Evolutionary conservation across 371 early-diverging fungal species (phyloP).

Genomic region (Actinomortierella wolfii): DNA sequence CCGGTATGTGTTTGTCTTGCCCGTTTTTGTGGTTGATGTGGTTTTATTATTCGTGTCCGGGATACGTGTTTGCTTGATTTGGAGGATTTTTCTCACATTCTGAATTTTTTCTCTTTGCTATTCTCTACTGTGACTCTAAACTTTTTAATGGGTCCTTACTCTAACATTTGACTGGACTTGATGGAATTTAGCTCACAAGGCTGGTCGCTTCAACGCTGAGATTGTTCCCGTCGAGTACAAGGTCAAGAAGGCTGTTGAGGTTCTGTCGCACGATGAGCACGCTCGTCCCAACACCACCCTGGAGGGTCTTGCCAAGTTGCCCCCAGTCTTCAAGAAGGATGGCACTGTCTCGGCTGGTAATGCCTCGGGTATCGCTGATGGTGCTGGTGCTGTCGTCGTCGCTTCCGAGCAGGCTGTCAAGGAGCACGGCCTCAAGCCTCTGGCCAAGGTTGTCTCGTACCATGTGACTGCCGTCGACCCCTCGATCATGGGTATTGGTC

Average conservation of each 20-base stretch:
- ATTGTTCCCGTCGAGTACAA: slow-evolving; percentile 89
- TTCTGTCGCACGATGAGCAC: slow-evolving; percentile 85
- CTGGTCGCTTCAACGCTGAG: slow-evolving; percentile 82
- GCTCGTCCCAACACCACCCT: slow-evolving; percentile 85
- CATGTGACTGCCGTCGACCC: slow-evolving; percentile 86
- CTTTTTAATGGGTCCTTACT: slow-evolving; percentile 22
- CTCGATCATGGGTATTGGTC: slow-evolving; percentile 91
- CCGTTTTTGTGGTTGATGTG: not conserved
- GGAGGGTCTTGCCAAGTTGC: slow-evolving; percentile 79
- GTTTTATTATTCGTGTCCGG: not conserved
- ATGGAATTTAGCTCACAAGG: slow-evolving; percentile 66
- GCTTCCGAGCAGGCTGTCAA: slow-evolving; percentile 89
- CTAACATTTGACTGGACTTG: too few relatives aligned
- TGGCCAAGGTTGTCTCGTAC: slow-evolving; percentile 90
- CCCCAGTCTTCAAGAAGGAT: slow-evolving; percentile 89
- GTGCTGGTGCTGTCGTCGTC: slow-evolving; percentile 91
- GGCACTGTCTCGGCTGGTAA: slow-evolving; percentile 96
- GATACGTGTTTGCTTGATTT: not conserved
- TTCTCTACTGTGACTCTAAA: not conserved
- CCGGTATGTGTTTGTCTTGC: slow-evolving; percentile 51
- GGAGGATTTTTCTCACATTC: not conserved
- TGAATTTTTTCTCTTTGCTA: not conserved
- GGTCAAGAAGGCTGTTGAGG: slow-evolving; percentile 69
- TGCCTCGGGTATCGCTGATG: slow-evolving; percentile 96
- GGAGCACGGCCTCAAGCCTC: slow-evolving; percentile 77